Base-by-base conservation (phyloP, 73 alveolate species). In the Paramecium primaurelia region DNA sequence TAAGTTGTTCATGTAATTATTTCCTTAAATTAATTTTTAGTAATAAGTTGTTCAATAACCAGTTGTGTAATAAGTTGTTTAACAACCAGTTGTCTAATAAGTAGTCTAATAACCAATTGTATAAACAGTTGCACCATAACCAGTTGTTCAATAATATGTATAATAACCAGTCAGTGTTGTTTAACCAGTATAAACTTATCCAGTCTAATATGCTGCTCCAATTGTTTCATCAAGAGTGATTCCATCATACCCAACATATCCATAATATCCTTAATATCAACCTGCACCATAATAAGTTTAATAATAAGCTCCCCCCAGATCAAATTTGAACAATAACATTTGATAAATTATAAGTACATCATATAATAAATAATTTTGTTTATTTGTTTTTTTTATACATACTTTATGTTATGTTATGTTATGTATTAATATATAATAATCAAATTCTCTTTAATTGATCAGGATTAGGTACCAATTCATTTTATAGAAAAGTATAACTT, bases 381-480 rank as follows among this genome's bases (percentile, higher is more conserved):
- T 64, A 64, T 64, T 64, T 28, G 26, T 64, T 32, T 32, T 26
- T 26, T 54, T 16, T 51, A 12, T 22, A 22, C 32, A 18, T 18
- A n/a, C 3, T 54, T 54, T 54, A 54, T 16, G 69, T 54, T 54
- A 54, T 47, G 59, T 47, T 47, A 47, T 54, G 69, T 54, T 54
- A 54, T 54, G 69, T 8, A 54, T 18, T 18, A 11, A 12, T 47
- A 11, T n/a, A 40, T 54, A 54, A 16, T 20, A 54, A 28, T 80
- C 91, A 80, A 8, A 80, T 89, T 89, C 75, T 89, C 71, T 47
- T 71, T 18, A 89, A 34, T 73, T 87, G 95, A 93, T 97, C 99
- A 12, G 99, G 99, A 88, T 97, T 96, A 3, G 99, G 99, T 36
- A 96, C 75, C 59, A 97, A 96, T 71, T 97, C 99, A 88, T 97